Evolutionary conservation across 2,329 filamentous ascomycete genomes (phyloP).

Genomic region (Penicillium sp.): DNA sequence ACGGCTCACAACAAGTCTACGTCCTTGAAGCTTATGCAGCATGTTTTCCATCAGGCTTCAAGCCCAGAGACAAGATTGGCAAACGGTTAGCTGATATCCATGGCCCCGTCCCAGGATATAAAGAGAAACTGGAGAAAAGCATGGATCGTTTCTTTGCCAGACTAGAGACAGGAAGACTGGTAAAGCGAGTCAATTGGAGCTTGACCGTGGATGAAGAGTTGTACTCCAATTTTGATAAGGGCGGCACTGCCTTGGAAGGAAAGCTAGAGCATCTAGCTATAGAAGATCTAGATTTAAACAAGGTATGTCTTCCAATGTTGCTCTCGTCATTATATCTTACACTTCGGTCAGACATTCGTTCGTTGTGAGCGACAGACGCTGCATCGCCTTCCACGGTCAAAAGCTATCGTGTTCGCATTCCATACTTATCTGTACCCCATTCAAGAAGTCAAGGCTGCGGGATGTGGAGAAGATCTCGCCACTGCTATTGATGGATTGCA

Average conservation of each 20-base stretch:
- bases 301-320: slow-evolving; percentile 32
- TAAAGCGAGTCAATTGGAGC: slow-evolving; percentile 58
- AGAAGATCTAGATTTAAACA: slow-evolving; percentile 49
- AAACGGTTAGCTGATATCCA: slow-evolving; percentile 59
- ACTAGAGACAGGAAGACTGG: slow-evolving; percentile 56
- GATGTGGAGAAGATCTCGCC: slow-evolving; percentile 55
- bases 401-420: slow-evolving; percentile 62
- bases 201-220: slow-evolving; percentile 42
- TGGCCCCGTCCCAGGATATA: slow-evolving; percentile 60
- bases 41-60: slow-evolving; percentile 62
- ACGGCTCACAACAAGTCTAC: slow-evolving; percentile 41
- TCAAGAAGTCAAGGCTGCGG: slow-evolving; percentile 58
- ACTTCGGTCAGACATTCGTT: slow-evolving; percentile 45
- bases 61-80: slow-evolving; percentile 57
- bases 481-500: slow-evolving; percentile 62
- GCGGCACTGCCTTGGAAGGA: slow-evolving; percentile 32
- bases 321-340: slow-evolving; percentile 11
- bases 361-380: slow-evolving; percentile 64
- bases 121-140: slow-evolving; percentile 55
- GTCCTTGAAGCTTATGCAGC: slow-evolving; percentile 58
- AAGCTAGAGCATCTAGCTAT: slow-evolving; percentile 21
- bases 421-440: slow-evolving; percentile 65
- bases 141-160: slow-evolving; percentile 65
- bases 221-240: slow-evolving; percentile 42
- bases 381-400: slow-evolving; percentile 57